A percentile compares a stretch with the other conserved stretches of the same genome.
phyloP scores from a whole-genome alignment of 1,284 basidiomycete genomes.

The Thecaphora thlaspeos region DNA sequence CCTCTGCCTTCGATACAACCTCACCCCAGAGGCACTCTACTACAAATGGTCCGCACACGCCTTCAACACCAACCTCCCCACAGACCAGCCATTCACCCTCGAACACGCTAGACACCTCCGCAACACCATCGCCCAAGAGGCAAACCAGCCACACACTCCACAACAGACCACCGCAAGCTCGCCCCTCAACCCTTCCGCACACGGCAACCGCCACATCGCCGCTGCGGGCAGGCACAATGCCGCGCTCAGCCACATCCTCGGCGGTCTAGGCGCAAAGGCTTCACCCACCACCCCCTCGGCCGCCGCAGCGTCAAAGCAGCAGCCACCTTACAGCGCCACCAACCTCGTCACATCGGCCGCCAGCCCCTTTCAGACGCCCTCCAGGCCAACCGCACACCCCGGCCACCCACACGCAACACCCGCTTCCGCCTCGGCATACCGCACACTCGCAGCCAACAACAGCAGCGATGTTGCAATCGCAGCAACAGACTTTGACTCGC shows the following conservation, averaged over 20 bases:
- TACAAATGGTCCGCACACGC: slow-evolving; percentile 49
- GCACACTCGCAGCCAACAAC: slow-evolving; percentile 1
- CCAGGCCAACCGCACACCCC: neutral
- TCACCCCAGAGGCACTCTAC: slow-evolving; percentile 39
- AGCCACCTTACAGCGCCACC: neutral
- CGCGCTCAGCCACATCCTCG: slow-evolving; percentile 20
- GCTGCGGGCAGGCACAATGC: neutral
- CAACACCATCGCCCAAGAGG: slow-evolving; percentile 22
- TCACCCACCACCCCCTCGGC: neutral
- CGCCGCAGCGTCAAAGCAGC: slow-evolving; percentile 7
- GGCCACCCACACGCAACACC: slow-evolving; percentile 3
- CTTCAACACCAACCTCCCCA: slow-evolving; percentile 26
- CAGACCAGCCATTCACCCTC: slow-evolving; percentile 21
- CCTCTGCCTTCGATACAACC: slow-evolving; percentile 27
- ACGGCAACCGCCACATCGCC: neutral
- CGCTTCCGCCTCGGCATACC: slow-evolving; percentile 23
- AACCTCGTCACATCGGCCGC: too few relatives aligned
- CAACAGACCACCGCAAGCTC: slow-evolving; percentile 1
- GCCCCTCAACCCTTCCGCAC: slow-evolving; percentile 19
- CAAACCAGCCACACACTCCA: slow-evolving; percentile 1
- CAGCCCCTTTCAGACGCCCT: neutral
- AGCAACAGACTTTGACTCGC: slow-evolving; percentile 20
- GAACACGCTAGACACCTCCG: slow-evolving; percentile 34
- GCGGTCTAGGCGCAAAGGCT: neutral
- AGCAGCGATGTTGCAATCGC: neutral